A percentile compares a stretch with the other conserved stretches of the same genome.
phyloP scores from a whole-genome alignment of 1,139 yeast species.

The Kodamaea alishanica region DNA sequence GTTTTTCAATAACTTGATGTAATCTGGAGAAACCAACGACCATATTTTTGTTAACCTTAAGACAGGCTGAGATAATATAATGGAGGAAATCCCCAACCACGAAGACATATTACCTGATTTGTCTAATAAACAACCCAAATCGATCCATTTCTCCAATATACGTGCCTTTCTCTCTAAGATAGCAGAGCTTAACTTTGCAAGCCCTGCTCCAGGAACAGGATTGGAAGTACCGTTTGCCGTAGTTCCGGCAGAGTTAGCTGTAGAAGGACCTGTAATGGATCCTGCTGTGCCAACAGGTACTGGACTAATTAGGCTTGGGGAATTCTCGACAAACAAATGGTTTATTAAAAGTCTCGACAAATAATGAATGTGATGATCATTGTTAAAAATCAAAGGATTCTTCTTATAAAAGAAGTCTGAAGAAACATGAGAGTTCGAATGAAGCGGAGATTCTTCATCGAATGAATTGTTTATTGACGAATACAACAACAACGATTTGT shows the following conservation, averaged over 20 bases:
- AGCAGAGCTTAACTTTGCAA: slow-evolving; percentile 13
- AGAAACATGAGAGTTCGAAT: slow-evolving; percentile 12
- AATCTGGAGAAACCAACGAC: slow-evolving; percentile 64
- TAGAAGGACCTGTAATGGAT: background rate
- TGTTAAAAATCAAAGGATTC: slow-evolving; percentile 60
- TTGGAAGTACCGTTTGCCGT: background rate
- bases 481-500: slow-evolving; percentile 38
- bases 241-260: background rate
- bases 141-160: slow-evolving; percentile 79
- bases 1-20: slow-evolving; percentile 60
- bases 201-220: slow-evolving; percentile 1
- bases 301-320: slow-evolving; percentile 5
- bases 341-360: slow-evolving; percentile 67
- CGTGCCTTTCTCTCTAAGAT: slow-evolving; percentile 54
- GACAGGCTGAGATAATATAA: slow-evolving; percentile 79
- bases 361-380: slow-evolving; percentile 66
- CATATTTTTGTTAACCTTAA: slow-evolving; percentile 72
- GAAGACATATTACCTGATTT: slow-evolving; percentile 89
- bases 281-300: background rate
- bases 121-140: slow-evolving; percentile 74
- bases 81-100: slow-evolving; percentile 88
- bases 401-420: slow-evolving; percentile 37
- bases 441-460: slow-evolving; percentile 6
- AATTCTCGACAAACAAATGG: slow-evolving; percentile 59
- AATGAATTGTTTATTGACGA: slow-evolving; percentile 24